Evolutionary conservation across 2,329 filamentous ascomycete genomes (phyloP), one percentile per base, ranked within the genome.

Genomic region (Cercospora brassicicola): DNA sequence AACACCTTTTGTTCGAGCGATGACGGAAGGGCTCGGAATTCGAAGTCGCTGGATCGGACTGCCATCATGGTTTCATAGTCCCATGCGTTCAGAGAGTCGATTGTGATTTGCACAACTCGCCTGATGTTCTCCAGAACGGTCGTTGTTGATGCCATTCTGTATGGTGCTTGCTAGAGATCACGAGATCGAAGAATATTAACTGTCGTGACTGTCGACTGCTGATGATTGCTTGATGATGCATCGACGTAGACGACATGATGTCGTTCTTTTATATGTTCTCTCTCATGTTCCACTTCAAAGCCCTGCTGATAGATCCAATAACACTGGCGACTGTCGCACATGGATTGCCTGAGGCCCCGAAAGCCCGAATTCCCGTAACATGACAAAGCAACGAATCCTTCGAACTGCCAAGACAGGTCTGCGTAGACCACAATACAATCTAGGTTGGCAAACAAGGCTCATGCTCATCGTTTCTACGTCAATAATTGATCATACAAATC

Each of bases 321-420:
- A 10, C 9, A n/a, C n/a, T 59, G 18, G 28, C 55, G 15, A 20
- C 28, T 8, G 28, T 59, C 9, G 13, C 31, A 31, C 15, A n/a
- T 62, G 59, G 39, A 62, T 1, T 63, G 61, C 61, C 61, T 55
- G 30, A 63, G 61, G 61, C 61, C n/a, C 42, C n/a, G 45, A 63
- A 63, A 36, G 61, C 18, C 61, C 61, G 61, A 63, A 63, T 20
- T 20, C n/a, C 61, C 61, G 61, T 26, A 28, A 8, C 9, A 23
- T 63, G 45, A 63, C 61, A 63, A 63, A 63, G 61, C 61, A 56
- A 15, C 30, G 8, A 26, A 39, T 59, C 55, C 28, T 59, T 59
- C 28, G 18, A 31, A 18, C 4, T 8, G 15, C 28, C 28, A 36
- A 57, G 28, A 20, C 10, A 33, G 28, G 9, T n/a, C 3, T 1